phyloP scores from a whole-genome alignment of 2,329 filamentous ascomycete genomes.

The Davidsoniella virescens region DNA sequence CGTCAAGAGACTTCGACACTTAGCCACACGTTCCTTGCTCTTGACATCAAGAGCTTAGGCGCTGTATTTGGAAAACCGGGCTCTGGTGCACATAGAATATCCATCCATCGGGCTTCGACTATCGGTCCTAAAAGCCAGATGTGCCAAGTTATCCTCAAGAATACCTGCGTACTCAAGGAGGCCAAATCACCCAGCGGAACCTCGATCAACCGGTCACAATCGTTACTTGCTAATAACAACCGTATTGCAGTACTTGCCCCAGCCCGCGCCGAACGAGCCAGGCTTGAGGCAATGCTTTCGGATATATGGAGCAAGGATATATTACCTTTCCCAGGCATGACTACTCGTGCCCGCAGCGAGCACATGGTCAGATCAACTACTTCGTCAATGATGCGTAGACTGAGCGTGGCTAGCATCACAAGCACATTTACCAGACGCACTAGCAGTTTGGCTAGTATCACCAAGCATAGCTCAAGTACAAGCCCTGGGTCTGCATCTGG shows the following conservation, averaged over 20 bases:
- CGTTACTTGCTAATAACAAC: constrained; percentile 52
- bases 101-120: constrained; percentile 64
- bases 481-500: constrained; percentile 7
- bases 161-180: constrained; percentile 56
- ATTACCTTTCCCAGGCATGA: constrained; percentile 73
- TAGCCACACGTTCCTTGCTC: constrained; percentile 45
- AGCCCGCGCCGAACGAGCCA: constrained; percentile 55
- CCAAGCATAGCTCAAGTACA: constrained; percentile 14
- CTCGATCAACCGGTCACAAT: constrained; percentile 62
- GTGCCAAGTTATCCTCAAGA: constrained; percentile 71
- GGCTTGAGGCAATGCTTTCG: constrained; percentile 55
- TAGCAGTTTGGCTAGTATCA: constrained; percentile 32
- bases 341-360: constrained; percentile 45
- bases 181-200: constrained; percentile 26
- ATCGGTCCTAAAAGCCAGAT: constrained; percentile 50
- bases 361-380: constrained; percentile 63
- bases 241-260: constrained; percentile 56
- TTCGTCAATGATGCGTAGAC: constrained; percentile 71
- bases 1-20: background rate
- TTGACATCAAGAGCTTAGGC: constrained; percentile 60
- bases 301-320: constrained; percentile 75
- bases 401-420: constrained; percentile 68
- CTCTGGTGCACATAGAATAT: constrained; percentile 50
- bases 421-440: constrained; percentile 61
- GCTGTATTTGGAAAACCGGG: constrained; percentile 58